Evolutionary conservation across 2,329 filamentous ascomycete genomes (phyloP).

Genomic region (Fusarium nisikadoi): DNA sequence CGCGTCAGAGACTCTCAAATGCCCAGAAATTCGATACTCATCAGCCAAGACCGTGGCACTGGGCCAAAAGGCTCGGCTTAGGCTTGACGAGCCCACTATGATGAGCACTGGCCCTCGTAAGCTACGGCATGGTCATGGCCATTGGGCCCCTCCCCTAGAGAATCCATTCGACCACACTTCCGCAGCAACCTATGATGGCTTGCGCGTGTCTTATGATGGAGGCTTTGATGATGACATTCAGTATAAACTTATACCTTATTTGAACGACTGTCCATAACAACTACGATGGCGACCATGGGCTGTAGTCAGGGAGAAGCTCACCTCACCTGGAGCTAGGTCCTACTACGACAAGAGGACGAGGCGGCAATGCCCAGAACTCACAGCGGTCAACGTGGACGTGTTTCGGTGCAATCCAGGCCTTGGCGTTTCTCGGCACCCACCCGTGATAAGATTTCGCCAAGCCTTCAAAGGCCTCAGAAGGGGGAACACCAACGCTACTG

Average conservation of each 20-base stretch:
- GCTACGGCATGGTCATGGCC: conserved; percentile 16
- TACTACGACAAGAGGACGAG: conserved; percentile 9
- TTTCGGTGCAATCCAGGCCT: conserved; percentile 44
- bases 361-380: conserved; percentile 39
- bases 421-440: conserved; percentile 48
- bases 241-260: conserved; percentile 3
- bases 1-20: conserved; percentile 28
- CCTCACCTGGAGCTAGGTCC: background rate
- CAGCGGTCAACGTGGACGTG: conserved; percentile 46
- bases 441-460: conserved; percentile 49
- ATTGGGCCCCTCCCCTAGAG: conserved; percentile 3
- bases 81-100: conserved; percentile 17
- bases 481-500: conserved; percentile 44
- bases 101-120: conserved; percentile 33
- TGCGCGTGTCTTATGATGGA: conserved; percentile 14
- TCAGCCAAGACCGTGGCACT: conserved; percentile 43
- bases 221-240: conserved; percentile 11
- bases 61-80: conserved; percentile 37
- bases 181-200: conserved; percentile 18
- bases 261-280: background rate
- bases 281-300: background rate
- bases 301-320: background rate
- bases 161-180: conserved; percentile 3
- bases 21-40: conserved; percentile 39
- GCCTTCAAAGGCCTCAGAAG: conserved; percentile 47